A percentile compares a stretch with the other conserved stretches of the same genome.
Conservation (phyloP, 208 protist genomes). For the Trypanosoma vivax region DNA sequence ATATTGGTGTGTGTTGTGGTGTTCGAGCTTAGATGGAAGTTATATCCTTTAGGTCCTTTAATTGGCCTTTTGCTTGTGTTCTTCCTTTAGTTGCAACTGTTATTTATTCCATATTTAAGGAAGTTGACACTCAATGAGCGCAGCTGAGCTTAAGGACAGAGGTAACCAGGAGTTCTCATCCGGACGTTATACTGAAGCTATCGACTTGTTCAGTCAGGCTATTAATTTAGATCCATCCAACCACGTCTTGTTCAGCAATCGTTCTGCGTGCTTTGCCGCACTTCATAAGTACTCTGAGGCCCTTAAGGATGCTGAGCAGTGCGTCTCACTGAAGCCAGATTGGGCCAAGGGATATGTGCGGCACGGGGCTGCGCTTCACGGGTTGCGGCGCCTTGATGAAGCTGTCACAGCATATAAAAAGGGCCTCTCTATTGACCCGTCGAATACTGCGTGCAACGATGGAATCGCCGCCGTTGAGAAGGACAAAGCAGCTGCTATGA, state of each 20-base stretch:
- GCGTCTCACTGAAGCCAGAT: constrained; percentile 80
- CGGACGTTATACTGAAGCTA: constrained; percentile 83
- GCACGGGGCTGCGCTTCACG: constrained; percentile 85
- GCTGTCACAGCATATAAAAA: constrained; percentile 80
- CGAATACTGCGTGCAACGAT: constrained; percentile 56
- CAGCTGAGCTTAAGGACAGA: constrained; percentile 78
- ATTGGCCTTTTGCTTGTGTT: too few relatives aligned
- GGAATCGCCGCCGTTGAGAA: constrained; percentile 58
- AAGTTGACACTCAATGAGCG: constrained; percentile 38
- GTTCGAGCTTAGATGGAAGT: too few relatives aligned
- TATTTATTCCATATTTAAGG: too few relatives aligned
- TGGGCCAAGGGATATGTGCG: constrained; percentile 93
- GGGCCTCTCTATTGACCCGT: constrained; percentile 66
- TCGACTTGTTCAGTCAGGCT: constrained; percentile 86
- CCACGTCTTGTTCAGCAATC: constrained; percentile 93
- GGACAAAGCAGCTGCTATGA: constrained; percentile 34
- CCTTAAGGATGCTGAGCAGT: constrained; percentile 89
- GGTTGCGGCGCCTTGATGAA: constrained; percentile 76
- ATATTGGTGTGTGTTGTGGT: too few relatives aligned
- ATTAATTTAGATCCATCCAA: constrained; percentile 88
- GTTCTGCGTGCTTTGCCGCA: constrained; percentile 84
- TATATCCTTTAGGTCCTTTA: too few relatives aligned
- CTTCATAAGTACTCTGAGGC: constrained; percentile 89
- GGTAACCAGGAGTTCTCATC: constrained; percentile 91
- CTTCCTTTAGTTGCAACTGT: too few relatives aligned